Conservation (phyloP, 192 early-diverging fungal genomes). For the Rhizophagus sp. region DNA sequence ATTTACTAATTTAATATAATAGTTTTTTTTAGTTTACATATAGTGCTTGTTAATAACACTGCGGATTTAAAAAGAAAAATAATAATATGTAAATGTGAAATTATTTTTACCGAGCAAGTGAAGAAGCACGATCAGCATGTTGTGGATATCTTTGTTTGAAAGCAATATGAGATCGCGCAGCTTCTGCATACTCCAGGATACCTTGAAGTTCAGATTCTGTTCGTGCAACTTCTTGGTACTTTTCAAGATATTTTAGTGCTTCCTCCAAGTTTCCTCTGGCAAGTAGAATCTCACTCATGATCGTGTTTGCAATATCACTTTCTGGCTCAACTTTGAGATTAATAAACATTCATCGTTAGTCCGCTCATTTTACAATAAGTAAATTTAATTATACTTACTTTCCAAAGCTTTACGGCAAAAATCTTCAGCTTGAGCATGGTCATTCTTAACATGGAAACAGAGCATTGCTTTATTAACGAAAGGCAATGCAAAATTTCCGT, state of each 20-base stretch:
- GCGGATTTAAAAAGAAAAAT: no score
- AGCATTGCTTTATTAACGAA: constrained; percentile 95
- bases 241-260: constrained; percentile 82
- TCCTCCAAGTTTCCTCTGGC: constrained; percentile 85
- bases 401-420: constrained; percentile 80
- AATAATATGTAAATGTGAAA: no score
- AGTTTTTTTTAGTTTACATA: no score
- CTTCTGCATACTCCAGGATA: constrained; percentile 44
- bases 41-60: no score
- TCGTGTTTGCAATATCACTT: constrained; percentile 91
- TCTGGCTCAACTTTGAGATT: constrained; percentile 76
- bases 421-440: constrained; percentile 72
- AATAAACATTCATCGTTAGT: not conserved
- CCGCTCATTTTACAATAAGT: not conserved
- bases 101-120: not conserved
- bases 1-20: no score
- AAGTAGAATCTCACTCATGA: constrained; percentile 76
- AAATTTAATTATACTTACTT: constrained; percentile 35
- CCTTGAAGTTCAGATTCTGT: constrained; percentile 90
- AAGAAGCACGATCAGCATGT: constrained; percentile 12
- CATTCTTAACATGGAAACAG: constrained; percentile 75
- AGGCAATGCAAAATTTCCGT: constrained; percentile 80
- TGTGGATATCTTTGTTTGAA: constrained; percentile 20
- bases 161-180: constrained; percentile 19
- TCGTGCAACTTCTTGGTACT: constrained; percentile 78